A percentile compares a stretch with the other conserved stretches of the same genome.
These are phyloP conservation scores for Talaromyces sp. DNA, from an alignment of 2,329 filamentous ascomycete genomes.

Conservation along the genomic window DNA sequence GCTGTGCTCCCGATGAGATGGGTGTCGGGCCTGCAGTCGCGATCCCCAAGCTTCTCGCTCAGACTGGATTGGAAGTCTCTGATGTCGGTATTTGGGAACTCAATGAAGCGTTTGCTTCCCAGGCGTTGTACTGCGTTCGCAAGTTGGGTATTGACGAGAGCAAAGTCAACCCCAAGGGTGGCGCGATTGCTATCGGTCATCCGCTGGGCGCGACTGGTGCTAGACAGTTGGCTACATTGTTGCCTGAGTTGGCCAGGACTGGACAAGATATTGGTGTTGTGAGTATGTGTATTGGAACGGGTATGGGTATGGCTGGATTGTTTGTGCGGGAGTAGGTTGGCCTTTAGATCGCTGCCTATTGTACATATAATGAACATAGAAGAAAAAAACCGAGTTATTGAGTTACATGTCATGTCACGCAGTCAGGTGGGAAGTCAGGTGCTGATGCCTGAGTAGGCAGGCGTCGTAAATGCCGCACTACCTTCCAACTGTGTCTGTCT, in stretches of 20 bases:
- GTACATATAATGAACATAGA: background rate
- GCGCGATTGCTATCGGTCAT: conserved; percentile 68
- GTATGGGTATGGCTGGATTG: conserved; percentile 71
- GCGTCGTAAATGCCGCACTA: background rate
- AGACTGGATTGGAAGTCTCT: conserved; percentile 61
- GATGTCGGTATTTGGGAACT: conserved; percentile 89
- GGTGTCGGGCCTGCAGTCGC: conserved; percentile 83
- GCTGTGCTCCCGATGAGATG: conserved; percentile 89
- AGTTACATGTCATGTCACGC: background rate
- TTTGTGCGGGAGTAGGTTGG: conserved; percentile 58
- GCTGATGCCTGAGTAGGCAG: background rate
- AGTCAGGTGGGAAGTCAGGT: background rate
- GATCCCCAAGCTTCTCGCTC: conserved; percentile 74
- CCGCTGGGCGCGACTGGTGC: conserved; percentile 72
- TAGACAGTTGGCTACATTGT: conserved; percentile 70
- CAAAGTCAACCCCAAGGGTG: conserved; percentile 85
- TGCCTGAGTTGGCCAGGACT: conserved; percentile 64
- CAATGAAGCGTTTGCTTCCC: conserved; percentile 73
- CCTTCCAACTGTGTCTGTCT: background rate
- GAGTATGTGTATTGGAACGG: conserved; percentile 84
- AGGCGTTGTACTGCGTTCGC: conserved; percentile 67
- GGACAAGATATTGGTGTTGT: conserved; percentile 76
- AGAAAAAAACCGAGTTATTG: background rate
- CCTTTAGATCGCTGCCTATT: background rate
- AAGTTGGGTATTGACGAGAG: conserved; percentile 58